Base-by-base conservation (phyloP, 2,329 filamentous ascomycete genomes). In the Venturia aucupariae region DNA sequence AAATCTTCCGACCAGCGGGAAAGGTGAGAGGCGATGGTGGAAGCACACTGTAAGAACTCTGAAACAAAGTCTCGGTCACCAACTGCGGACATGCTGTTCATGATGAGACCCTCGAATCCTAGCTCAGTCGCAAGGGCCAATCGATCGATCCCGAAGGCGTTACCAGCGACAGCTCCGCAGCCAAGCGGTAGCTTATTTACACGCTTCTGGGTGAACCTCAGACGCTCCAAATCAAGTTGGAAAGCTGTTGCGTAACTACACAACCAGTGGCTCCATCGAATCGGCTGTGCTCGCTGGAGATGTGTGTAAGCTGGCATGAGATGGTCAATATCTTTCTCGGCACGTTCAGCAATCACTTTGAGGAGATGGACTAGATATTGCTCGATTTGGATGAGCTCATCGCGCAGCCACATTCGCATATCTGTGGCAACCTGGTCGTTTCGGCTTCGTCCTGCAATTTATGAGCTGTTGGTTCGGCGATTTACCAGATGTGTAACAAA, bases 401-500 rank as follows among this genome's bases (percentile, higher is more conserved):
- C 87, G 54, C 90, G 83, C 67, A 96, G 78, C 91, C 91, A 97
- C 74, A 96, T 80, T 67, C 91, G 87, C 89, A 96, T 93, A 71
- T 96, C 91, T 27, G 88, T 92, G 60, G 87, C 91, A 65, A 96
- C 86, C 77, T 96, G 92, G 77, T 97, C 92, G 72, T 96, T 96
- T 70, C 92, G 84, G 75, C 88, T 92, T 62, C 92, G 87, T 54
- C 80, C 80, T 57, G 15, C 27, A 19, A 35, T 35, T 35, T 19
- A 22, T 57, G 27, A 57, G 51, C 35, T 30, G 4, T n/a, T 30
- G 22, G 11, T 11, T 27, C 13, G 3, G 22, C 27, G 10, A 24
- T 27, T 3, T 3, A 24, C 15, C 3, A 27, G 22, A 10, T 10
- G 35, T 22, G 19, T 27, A 19, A 6, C 30, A 32, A 19, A 11